phyloP scores from a whole-genome alignment of 2,329 filamentous ascomycete species.

The Fusarium brevicatenulatum region DNA sequence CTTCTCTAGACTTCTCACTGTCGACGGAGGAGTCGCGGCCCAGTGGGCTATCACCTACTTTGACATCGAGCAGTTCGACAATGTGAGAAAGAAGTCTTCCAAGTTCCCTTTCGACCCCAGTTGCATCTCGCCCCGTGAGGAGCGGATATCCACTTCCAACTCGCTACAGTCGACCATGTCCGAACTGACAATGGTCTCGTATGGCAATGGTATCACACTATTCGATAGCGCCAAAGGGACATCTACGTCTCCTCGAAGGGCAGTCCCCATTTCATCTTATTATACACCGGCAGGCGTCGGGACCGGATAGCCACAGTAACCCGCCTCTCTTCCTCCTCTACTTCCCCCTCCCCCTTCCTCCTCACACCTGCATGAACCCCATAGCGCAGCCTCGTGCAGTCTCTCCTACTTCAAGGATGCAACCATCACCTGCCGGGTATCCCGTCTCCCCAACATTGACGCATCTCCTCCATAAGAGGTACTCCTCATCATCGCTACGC shows the following conservation, averaged over 20 bases:
- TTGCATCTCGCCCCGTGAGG: not conserved
- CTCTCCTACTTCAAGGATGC: not conserved
- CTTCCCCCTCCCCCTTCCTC: not conserved
- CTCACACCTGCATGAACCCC: not conserved
- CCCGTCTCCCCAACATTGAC: not conserved
- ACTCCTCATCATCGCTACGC: not conserved
- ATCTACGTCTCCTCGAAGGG: not conserved
- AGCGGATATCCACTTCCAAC: not conserved
- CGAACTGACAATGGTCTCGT: not conserved
- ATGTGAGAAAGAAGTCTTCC: not conserved
- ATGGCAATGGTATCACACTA: not conserved
- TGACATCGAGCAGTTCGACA: not conserved
- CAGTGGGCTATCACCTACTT: slow-evolving; percentile 1
- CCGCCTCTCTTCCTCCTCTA: not conserved
- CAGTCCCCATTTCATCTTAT: not conserved
- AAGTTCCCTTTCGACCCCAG: not conserved
- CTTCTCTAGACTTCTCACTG: not conserved
- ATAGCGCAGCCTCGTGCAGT: not conserved
- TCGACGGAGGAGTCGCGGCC: not conserved
- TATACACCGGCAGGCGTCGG: not conserved
- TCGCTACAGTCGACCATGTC: not conserved
- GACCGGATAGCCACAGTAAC: not conserved
- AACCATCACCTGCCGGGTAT: not conserved
- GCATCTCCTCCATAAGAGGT: not conserved
- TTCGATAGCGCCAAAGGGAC: not conserved